Conservation (phyloP, 2,329 filamentous ascomycete genomes). For the Nothopassalora personata region DNA sequence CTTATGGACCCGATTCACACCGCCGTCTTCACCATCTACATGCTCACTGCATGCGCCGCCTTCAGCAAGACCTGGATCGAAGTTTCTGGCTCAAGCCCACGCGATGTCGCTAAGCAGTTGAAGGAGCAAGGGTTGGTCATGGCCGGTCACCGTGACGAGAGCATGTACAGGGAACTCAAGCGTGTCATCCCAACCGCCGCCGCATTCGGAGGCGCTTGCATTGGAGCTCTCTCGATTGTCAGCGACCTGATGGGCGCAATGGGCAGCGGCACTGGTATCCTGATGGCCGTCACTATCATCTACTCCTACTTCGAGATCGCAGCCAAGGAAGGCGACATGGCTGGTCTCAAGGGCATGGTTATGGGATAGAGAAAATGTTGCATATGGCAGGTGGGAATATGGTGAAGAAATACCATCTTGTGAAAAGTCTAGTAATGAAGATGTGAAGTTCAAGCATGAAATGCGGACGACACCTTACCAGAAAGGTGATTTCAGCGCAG, state of each 20-base stretch:
- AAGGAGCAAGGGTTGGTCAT: conserved; percentile 99
- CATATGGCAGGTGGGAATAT: conserved; percentile 13
- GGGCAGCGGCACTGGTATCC: conserved; percentile 93
- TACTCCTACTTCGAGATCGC: conserved; percentile 99
- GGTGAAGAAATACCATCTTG: conserved; percentile 17
- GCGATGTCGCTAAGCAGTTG: conserved; percentile 98
- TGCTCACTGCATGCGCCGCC: conserved; percentile 93
- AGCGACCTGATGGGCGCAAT: conserved; percentile 94
- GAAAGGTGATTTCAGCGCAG: not conserved
- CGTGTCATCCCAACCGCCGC: conserved; percentile 97
- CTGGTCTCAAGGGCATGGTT: conserved; percentile 66
- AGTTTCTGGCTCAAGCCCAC: conserved; percentile 93
- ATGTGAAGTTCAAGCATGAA: not conserved
- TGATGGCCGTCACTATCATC: conserved; percentile 99
- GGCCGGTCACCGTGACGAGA: conserved; percentile 98
- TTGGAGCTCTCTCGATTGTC: conserved; percentile 91
- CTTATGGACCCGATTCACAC: conserved; percentile 97
- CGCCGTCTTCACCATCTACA: conserved; percentile 90
- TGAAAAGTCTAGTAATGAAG: conserved; percentile 7
- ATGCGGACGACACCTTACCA: not conserved
- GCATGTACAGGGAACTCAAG: conserved; percentile 99
- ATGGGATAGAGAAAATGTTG: conserved; percentile 36
- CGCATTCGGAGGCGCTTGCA: conserved; percentile 97
- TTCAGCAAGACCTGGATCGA: conserved; percentile 99
- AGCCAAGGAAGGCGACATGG: conserved; percentile 94